Percentiles rank a stretch among this genome's conserved stretches.
These are phyloP conservation scores for Rickenella mellea DNA, from an alignment of 768 basidiomycete genomes.

Conservation along the genomic window DNA sequence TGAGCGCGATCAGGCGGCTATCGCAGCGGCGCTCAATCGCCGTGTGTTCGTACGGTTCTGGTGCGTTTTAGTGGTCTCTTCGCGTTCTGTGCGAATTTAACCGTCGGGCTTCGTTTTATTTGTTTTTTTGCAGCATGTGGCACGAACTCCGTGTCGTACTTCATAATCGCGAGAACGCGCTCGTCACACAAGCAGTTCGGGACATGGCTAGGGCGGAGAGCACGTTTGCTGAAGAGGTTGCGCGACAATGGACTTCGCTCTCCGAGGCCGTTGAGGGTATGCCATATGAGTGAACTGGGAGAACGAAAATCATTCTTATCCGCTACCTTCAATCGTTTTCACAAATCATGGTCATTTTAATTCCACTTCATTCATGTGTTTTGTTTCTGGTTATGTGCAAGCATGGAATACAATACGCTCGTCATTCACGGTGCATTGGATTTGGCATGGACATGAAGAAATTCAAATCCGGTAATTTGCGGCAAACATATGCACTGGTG, in stretches of 20 bases:
- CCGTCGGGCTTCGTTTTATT: not conserved
- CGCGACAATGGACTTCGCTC: constrained; percentile 68
- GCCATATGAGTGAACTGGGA: constrained; percentile 63
- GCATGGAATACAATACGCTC: no score
- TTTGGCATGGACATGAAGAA: no score
- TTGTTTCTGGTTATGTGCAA: no score
- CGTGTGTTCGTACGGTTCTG: constrained; percentile 83
- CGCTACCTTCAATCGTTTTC: no score
- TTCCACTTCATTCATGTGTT: no score
- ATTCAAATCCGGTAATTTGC: no score
- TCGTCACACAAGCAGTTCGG: constrained; percentile 67
- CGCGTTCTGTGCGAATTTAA: constrained; percentile 4
- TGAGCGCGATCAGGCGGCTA: constrained; percentile 80
- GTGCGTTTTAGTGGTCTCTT: constrained; percentile 30
- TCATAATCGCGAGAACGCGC: constrained; percentile 82
- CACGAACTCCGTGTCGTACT: constrained; percentile 89
- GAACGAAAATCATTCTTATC: not conserved
- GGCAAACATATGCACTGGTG: no score
- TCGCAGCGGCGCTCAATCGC: constrained; percentile 63
- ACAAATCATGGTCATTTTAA: no score
- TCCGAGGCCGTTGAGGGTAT: constrained; percentile 64
- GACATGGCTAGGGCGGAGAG: constrained; percentile 67
- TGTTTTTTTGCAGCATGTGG: constrained; percentile 63
- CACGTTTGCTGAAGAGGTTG: constrained; percentile 51
- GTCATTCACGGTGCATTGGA: no score